phyloP scores from a whole-genome alignment of 768 basidiomycete genomes.

The Phlebiopsis flavidoalba region DNA sequence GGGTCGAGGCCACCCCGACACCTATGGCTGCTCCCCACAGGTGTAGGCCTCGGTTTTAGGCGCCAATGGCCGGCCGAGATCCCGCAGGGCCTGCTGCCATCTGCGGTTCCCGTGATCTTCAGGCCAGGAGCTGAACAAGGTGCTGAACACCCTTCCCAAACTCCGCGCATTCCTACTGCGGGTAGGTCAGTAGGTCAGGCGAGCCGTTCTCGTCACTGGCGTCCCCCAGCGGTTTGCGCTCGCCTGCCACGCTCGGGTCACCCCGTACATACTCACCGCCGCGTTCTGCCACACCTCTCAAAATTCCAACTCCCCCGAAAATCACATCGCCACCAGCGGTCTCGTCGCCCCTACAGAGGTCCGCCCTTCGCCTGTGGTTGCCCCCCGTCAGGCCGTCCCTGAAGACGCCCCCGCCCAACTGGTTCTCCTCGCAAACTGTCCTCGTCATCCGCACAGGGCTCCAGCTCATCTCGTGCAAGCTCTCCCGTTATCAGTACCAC shows the following conservation, averaged over 20 bases:
- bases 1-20: conserved; percentile 7
- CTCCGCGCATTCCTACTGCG: conserved; percentile 14
- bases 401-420: neutral
- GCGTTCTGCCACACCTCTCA: conserved; percentile 9
- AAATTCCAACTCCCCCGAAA: conserved; percentile 16
- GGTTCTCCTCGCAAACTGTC: conserved; percentile 9
- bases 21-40: neutral
- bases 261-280: conserved; percentile 25
- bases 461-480: conserved; percentile 12
- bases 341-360: conserved; percentile 9
- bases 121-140: conserved; percentile 19
- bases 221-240: conserved; percentile 25
- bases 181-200: conserved; percentile 6
- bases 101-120: conserved; percentile 19
- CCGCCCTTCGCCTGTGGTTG: conserved; percentile 9
- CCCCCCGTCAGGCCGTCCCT: conserved; percentile 3
- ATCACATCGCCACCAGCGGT: conserved; percentile 9
- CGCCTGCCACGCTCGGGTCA: conserved; percentile 22
- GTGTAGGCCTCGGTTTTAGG: conserved; percentile 9
- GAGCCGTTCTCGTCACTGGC: conserved; percentile 24
- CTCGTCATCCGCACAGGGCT: conserved; percentile 6
- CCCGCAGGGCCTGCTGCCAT: conserved; percentile 15
- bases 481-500: conserved; percentile 19
- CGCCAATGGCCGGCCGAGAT: conserved; percentile 6
- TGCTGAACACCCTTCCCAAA: too few relatives aligned